These are phyloP conservation scores for Trichoderma hamatum DNA, from an alignment of 2,329 filamentous ascomycete species.

Conservation along the genomic window DNA sequence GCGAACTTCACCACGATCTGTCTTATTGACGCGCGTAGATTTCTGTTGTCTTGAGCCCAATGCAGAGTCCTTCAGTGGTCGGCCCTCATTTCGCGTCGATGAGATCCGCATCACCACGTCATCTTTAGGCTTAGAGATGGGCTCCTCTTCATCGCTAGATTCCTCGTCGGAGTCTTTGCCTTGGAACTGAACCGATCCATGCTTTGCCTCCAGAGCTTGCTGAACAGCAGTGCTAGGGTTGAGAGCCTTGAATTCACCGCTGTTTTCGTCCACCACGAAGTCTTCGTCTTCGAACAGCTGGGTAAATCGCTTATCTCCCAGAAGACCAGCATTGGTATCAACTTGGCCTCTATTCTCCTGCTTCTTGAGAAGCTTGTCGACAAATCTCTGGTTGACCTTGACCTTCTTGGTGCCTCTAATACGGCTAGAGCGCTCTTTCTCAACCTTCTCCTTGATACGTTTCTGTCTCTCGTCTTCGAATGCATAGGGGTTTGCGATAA, in stretches of 20 bases:
- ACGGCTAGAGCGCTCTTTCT: conserved; percentile 92
- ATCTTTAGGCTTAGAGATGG: conserved; percentile 38
- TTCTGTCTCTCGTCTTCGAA: conserved; percentile 92
- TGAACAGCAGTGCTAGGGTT: conserved; percentile 78
- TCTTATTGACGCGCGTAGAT: conserved; percentile 50
- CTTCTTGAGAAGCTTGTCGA: conserved; percentile 71
- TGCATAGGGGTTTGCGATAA: conserved; percentile 92
- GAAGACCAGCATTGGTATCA: conserved; percentile 65
- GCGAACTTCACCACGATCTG: conserved; percentile 53
- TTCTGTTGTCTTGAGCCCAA: conserved; percentile 60
- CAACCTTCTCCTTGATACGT: conserved; percentile 90
- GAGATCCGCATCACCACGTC: conserved; percentile 67
- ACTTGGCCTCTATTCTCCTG: conserved; percentile 62
- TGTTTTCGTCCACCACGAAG: conserved; percentile 88
- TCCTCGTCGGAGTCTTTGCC: conserved; percentile 50
- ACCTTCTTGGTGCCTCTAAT: conserved; percentile 96
- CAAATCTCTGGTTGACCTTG: conserved; percentile 88
- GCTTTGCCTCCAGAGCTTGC: conserved; percentile 41
- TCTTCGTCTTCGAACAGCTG: conserved; percentile 91
- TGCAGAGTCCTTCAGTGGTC: conserved; percentile 57
- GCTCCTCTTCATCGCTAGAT: conserved; percentile 44
- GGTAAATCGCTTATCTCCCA: conserved; percentile 85
- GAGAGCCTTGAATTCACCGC: conserved; percentile 80
- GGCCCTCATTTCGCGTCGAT: conserved; percentile 64
- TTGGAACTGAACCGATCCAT: conserved; percentile 42